A percentile compares a stretch with the other conserved stretches of the same genome.
Evolutionary conservation across 768 basidiomycete species (phyloP).

Genomic region (Termitomyces sp.): DNA sequence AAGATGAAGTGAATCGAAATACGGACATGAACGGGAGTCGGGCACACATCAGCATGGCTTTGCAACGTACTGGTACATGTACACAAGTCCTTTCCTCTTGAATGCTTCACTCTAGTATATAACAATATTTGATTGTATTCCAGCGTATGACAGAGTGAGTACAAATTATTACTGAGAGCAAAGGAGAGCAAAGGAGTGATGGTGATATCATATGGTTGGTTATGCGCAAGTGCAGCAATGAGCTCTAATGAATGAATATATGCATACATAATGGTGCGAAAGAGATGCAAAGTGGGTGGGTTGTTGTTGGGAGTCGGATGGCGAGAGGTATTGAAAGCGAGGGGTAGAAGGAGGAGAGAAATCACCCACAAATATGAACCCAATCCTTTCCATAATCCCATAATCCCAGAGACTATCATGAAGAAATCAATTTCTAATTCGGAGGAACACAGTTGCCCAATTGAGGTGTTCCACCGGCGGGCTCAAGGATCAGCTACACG

Average conservation of each 20-base stretch:
- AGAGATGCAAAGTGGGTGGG: background rate
- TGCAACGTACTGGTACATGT: too few species aligned
- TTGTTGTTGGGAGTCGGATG: background rate
- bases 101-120: too few species aligned
- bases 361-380: background rate
- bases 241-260: background rate
- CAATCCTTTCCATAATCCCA: background rate
- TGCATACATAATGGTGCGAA: background rate
- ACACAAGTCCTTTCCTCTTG: too few species aligned
- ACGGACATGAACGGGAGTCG: too few species aligned
- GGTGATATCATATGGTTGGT: background rate
- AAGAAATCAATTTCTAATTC: background rate
- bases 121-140: background rate
- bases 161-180: too few species aligned
- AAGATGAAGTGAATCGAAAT: too few species aligned
- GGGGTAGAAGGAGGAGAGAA: background rate
- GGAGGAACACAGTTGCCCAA: conserved; percentile 19
- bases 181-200: background rate
- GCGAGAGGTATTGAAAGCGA: background rate
- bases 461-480: conserved; percentile 13
- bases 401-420: background rate
- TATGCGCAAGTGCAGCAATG: background rate
- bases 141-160: background rate
- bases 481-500: conserved; percentile 17
- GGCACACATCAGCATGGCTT: too few species aligned